phyloP scores from a whole-genome alignment of 495 filamentous ascomycete species.

The Parachaetomium inaequale region DNA sequence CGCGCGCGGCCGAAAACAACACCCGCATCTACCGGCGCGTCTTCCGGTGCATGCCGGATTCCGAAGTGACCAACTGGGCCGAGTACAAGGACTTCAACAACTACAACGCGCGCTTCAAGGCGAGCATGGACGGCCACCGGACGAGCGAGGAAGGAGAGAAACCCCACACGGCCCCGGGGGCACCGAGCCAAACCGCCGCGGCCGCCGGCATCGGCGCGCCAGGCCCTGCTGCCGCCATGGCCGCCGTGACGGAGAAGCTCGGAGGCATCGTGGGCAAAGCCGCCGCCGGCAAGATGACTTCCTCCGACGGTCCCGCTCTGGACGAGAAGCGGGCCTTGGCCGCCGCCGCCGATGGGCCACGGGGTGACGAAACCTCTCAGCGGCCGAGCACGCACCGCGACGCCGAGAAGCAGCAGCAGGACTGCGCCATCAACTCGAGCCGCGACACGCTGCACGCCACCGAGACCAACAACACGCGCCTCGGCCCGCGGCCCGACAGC shows the following conservation, averaged over 20 bases:
- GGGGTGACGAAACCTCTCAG: neutral
- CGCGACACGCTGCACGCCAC: slow-evolving; percentile 16
- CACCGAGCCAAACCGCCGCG: slow-evolving; percentile 12
- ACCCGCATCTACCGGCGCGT: slow-evolving; percentile 88
- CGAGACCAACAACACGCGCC: slow-evolving; percentile 12
- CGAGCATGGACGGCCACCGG: slow-evolving; percentile 51
- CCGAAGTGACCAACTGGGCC: slow-evolving; percentile 87
- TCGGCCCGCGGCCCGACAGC: slow-evolving; percentile 17
- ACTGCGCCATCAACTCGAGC: slow-evolving; percentile 15
- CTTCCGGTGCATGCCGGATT: slow-evolving; percentile 96
- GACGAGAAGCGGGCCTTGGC: slow-evolving; percentile 27
- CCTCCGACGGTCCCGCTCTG: neutral
- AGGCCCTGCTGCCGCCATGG: slow-evolving; percentile 20
- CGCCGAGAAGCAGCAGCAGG: slow-evolving; percentile 46
- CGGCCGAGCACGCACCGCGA: slow-evolving; percentile 19
- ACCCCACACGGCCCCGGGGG: slow-evolving; percentile 14
- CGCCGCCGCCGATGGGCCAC: neutral
- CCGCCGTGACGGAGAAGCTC: slow-evolving; percentile 23
- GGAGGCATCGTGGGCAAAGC: slow-evolving; percentile 6
- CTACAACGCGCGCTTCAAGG: slow-evolving; percentile 75
- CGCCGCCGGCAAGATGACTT: neutral
- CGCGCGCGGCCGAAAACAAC: slow-evolving; percentile 85
- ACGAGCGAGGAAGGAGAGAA: slow-evolving; percentile 40
- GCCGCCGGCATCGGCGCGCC: slow-evolving; percentile 34
- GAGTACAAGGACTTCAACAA: slow-evolving; percentile 85